Evolutionary conservation across 2,329 filamentous ascomycete genomes (phyloP), one percentile per base, ranked within the genome.

Genomic region (Ampelomyces quisqualis): DNA sequence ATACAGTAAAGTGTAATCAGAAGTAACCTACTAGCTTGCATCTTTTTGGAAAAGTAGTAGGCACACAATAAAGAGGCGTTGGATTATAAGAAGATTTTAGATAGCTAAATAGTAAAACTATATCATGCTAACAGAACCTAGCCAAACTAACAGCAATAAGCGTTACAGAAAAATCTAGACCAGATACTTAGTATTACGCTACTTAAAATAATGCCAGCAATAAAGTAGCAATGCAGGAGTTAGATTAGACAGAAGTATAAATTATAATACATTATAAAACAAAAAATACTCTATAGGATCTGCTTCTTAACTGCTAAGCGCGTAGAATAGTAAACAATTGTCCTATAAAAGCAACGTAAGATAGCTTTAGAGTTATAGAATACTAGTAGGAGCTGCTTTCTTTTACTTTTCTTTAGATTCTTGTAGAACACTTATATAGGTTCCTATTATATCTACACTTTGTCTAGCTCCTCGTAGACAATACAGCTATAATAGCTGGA

Each of bases 361-460:
- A 43, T 17, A 3, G 31, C 39, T 17, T 40, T 22, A 9, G 39
- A 40, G 40, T 47, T 19, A 22, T 40, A 7, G 9, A 3, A 39
- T 26, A 40, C 9, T 15, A 22, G 19, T 18, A 41, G 10, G 13
- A 44, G 41, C 30, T 29, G 8, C 17, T 30, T 17, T 29, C 36
- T 43, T 30, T 40, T 49, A 2, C 7, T 35, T 30, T 41, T 13
- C n/a, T 27, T 23, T 6, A 49, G 17, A 31, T 49, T 34, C 39
- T 46, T 9, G 30, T 43, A 41, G 22, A 42, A 32, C 20, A 49
- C 46, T 43, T 24, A 49, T n/a, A 39, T 49, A 23, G 40, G 47
- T 34, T 49, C 43, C 47, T 14, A 49, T 24, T 49, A 34, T 38
- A 49, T 31, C 47, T 20, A 49, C 31, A 49, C 47, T 31, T 13